These are phyloP conservation scores for Bisporella sp. DNA, from an alignment of 2,329 filamentous ascomycete genomes.

Conservation along the genomic window DNA sequence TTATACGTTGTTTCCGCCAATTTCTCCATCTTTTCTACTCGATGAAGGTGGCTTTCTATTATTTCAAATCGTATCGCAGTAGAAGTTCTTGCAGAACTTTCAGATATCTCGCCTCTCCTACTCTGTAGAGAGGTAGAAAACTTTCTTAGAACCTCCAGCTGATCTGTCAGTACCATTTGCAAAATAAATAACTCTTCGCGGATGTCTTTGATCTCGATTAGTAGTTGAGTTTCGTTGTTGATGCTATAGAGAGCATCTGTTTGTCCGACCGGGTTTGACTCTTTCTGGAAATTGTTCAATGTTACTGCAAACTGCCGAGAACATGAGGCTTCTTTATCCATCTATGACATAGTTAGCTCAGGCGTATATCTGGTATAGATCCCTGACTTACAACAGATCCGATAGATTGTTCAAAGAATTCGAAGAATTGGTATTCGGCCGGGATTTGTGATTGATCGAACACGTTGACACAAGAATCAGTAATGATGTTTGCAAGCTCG, in stretches of 20 bases:
- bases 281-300: neutral
- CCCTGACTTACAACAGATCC: neutral
- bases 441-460: conserved; percentile 1
- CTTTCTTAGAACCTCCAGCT: neutral
- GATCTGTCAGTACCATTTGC: neutral
- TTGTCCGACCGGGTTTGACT: neutral
- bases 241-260: conserved; percentile 1
- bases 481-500: conserved; percentile 1
- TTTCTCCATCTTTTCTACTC: conserved; percentile 1
- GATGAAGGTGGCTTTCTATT: neutral
- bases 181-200: conserved; percentile 5
- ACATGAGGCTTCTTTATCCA: neutral
- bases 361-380: too few species aligned
- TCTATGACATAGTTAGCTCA: neutral
- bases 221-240: conserved; percentile 1
- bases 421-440: conserved; percentile 1
- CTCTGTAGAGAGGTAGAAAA: neutral
- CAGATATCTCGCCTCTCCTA: neutral
- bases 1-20: conserved; percentile 1
- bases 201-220: conserved; percentile 7
- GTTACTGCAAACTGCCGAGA: neutral
- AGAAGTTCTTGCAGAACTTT: neutral
- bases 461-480: neutral
- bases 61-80: neutral
- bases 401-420: conserved; percentile 1